Evolutionary conservation across 257 asterid species (phyloP).

Genomic region (Lavandula angustifolia): DNA sequence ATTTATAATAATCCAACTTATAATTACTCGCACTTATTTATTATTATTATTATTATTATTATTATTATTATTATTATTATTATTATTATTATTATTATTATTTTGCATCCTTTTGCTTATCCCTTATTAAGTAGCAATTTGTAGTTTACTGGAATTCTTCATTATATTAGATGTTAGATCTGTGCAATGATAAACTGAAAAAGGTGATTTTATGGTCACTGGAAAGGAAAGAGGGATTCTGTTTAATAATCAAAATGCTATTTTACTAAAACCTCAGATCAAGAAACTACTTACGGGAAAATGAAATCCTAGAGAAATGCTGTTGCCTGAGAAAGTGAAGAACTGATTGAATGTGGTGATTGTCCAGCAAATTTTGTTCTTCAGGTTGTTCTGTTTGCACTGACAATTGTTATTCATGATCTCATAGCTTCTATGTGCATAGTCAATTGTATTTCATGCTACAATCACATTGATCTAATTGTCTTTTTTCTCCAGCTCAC

Average conservation of each 20-base stretch:
- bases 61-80: constrained; percentile 3
- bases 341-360: constrained; percentile 16
- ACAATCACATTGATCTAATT: constrained; percentile 32
- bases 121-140: constrained; percentile 14
- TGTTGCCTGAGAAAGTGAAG: constrained; percentile 9
- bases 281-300: not conserved
- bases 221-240: not conserved
- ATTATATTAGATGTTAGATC: constrained; percentile 11
- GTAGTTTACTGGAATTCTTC: constrained; percentile 7
- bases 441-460: constrained; percentile 19
- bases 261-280: constrained; percentile 23
- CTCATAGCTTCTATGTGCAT: constrained; percentile 1
- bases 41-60: constrained; percentile 3
- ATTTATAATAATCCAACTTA: not conserved
- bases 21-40: constrained; percentile 9
- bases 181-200: not conserved
- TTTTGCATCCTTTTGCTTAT: constrained; percentile 17
- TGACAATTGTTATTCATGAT: constrained; percentile 11
- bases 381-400: not conserved
- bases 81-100: constrained; percentile 5
- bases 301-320: not conserved
- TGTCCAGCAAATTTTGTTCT: constrained; percentile 4
- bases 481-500: constrained; percentile 61
- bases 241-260: constrained; percentile 9
- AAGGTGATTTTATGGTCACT: not conserved